These are phyloP conservation scores for Platanthera zijinensis DNA, from an alignment of 106 monocot species.

Conservation along the genomic window DNA sequence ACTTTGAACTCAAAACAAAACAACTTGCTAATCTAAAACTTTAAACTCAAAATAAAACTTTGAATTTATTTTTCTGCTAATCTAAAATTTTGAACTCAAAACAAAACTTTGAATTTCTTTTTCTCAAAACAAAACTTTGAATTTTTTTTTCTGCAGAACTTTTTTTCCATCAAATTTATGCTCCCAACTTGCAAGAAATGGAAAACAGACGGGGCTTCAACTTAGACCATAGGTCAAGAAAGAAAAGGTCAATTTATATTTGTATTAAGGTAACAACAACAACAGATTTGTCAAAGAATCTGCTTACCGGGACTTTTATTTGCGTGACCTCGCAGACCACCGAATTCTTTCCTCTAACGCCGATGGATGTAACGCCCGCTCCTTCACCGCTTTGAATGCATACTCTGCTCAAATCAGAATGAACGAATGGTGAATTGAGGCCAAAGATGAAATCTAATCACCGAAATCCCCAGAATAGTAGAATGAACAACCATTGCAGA, in stretches of 20 bases:
- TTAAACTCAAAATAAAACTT: too few species aligned
- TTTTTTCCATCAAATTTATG: too few species aligned
- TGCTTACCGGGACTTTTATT: constrained; percentile 76
- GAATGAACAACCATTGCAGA: neutral
- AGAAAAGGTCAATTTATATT: neutral
- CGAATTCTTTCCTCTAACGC: constrained; percentile 67
- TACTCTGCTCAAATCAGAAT: constrained; percentile 15
- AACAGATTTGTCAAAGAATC: neutral
- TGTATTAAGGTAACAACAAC: neutral
- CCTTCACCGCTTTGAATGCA: constrained; percentile 31
- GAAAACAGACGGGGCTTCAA: too few species aligned
- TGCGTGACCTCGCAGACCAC: constrained; percentile 80
- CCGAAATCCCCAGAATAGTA: neutral
- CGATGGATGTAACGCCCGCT: constrained; percentile 52
- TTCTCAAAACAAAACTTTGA: too few species aligned
- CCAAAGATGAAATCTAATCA: neutral
- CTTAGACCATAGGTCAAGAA: neutral
- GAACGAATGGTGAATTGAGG: neutral
- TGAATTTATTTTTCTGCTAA: too few species aligned
- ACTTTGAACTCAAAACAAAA: too few species aligned
- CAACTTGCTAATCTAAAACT: too few species aligned
- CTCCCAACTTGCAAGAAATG: too few species aligned
- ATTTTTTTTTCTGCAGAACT: too few species aligned
- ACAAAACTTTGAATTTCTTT: too few species aligned
- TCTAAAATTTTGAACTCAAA: too few species aligned